Evolutionary conservation across 306 rosid species (phyloP).

Genomic region (Mucuna pruriens): DNA sequence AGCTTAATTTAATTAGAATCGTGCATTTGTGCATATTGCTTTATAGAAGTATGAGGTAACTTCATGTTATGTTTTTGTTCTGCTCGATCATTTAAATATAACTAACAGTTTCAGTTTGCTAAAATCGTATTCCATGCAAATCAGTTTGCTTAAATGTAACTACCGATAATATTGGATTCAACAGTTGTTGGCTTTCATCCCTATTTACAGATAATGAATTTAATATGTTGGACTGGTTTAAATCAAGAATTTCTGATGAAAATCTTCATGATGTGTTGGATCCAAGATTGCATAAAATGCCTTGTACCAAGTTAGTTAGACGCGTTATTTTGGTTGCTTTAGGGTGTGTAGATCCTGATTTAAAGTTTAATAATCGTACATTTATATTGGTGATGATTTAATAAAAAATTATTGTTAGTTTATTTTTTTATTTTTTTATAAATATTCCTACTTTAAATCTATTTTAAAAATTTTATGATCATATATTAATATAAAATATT

Average conservation of each 20-base stretch:
- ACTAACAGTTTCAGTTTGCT: background rate
- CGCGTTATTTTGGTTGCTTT: conserved; percentile 59
- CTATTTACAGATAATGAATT: background rate
- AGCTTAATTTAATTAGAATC: background rate
- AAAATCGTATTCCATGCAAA: background rate
- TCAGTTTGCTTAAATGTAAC: background rate
- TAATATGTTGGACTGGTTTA: conserved; percentile 55
- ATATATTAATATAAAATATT: too few relatives aligned
- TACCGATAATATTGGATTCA: conserved; percentile 5
- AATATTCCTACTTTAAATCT: background rate
- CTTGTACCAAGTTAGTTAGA: conserved; percentile 60
- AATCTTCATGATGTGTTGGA: conserved; percentile 47
- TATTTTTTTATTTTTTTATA: too few relatives aligned
- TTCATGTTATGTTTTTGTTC: background rate
- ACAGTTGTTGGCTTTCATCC: background rate
- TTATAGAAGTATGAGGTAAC: background rate
- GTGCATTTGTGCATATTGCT: background rate
- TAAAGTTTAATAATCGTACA: too few relatives aligned
- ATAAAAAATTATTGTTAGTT: too few relatives aligned
- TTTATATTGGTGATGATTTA: too few relatives aligned
- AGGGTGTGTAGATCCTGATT: conserved; percentile 67
- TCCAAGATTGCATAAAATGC: conserved; percentile 53
- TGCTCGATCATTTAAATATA: background rate
- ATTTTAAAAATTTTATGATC: too few relatives aligned
- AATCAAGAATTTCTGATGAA: conserved; percentile 54